Evolutionary conservation across 768 basidiomycete species (phyloP).

Genomic region (Mycena venus): DNA sequence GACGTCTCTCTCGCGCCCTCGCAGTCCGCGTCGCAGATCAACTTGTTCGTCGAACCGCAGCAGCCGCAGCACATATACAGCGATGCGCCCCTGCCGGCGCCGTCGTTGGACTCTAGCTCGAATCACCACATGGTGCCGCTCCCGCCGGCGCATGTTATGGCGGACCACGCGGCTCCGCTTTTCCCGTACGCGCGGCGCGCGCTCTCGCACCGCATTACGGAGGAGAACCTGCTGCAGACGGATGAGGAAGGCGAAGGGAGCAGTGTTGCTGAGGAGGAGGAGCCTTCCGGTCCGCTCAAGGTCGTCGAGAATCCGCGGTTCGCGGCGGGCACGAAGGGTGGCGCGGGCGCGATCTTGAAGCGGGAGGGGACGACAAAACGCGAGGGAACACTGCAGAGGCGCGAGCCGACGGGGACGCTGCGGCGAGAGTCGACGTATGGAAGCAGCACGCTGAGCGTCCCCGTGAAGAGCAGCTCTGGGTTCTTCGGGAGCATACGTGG

Average conservation of each 20-base stretch:
- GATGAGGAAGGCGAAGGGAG: conserved; percentile 43
- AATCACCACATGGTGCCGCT: conserved; percentile 43
- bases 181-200: conserved; percentile 35
- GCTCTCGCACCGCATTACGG: conserved; percentile 49
- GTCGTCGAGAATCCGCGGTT: conserved; percentile 73
- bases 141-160: conserved; percentile 68
- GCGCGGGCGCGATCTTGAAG: neutral
- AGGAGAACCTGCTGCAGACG: conserved; percentile 40
- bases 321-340: conserved; percentile 32
- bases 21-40: conserved; percentile 79
- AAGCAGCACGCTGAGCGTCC: conserved; percentile 31
- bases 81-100: conserved; percentile 28
- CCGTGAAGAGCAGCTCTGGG: conserved; percentile 29
- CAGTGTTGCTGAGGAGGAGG: conserved; percentile 50
- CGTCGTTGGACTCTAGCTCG: conserved; percentile 19
- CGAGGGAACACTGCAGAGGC: neutral
- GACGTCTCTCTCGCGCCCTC: conserved; percentile 79
- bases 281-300: conserved; percentile 46
- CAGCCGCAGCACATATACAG: conserved; percentile 37
- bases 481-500: conserved; percentile 64
- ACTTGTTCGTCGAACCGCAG: conserved; percentile 34
- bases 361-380: conserved; percentile 29
- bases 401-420: conserved; percentile 15
- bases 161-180: conserved; percentile 47
- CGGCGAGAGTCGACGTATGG: conserved; percentile 23